These are phyloP conservation scores for Arthrobotrys conoides DNA, from an alignment of 2,329 filamentous ascomycete species.

Conservation along the genomic window DNA sequence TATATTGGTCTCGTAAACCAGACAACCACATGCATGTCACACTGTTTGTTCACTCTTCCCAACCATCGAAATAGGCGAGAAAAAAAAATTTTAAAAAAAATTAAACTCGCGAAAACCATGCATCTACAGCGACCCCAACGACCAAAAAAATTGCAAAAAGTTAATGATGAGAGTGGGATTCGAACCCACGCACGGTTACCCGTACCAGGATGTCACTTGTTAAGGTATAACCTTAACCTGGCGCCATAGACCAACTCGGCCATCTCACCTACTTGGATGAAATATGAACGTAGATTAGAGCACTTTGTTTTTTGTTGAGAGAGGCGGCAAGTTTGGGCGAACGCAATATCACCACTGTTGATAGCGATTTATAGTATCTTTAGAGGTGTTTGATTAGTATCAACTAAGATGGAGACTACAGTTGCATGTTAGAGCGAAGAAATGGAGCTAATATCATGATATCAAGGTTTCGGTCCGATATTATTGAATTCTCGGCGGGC, in stretches of 20 bases:
- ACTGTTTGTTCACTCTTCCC: not conserved
- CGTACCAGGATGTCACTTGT: conserved; percentile 62
- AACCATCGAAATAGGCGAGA: not conserved
- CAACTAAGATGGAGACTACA: no score
- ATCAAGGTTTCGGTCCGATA: no score
- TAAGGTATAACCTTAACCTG: conserved; percentile 64
- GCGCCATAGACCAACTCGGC: conserved; percentile 64
- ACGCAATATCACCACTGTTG: no score
- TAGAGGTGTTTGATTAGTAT: no score
- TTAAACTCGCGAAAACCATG: conserved; percentile 6
- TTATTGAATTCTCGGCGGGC: no score
- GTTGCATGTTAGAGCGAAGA: no score
- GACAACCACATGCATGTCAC: no score
- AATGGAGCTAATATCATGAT: no score
- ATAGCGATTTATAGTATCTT: no score
- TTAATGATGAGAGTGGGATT: conserved; percentile 64
- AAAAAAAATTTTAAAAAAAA: not conserved
- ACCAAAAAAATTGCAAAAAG: conserved; percentile 58
- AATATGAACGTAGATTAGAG: conserved; percentile 9
- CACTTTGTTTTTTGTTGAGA: conserved; percentile 25
- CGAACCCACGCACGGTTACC: conserved; percentile 64
- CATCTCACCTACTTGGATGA: conserved; percentile 62
- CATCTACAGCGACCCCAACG: not conserved
- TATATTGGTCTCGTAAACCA: no score
- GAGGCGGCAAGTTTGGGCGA: no score